phyloP scores from a whole-genome alignment of 2,329 filamentous ascomycete species.

The Colletotrichum sp. region DNA sequence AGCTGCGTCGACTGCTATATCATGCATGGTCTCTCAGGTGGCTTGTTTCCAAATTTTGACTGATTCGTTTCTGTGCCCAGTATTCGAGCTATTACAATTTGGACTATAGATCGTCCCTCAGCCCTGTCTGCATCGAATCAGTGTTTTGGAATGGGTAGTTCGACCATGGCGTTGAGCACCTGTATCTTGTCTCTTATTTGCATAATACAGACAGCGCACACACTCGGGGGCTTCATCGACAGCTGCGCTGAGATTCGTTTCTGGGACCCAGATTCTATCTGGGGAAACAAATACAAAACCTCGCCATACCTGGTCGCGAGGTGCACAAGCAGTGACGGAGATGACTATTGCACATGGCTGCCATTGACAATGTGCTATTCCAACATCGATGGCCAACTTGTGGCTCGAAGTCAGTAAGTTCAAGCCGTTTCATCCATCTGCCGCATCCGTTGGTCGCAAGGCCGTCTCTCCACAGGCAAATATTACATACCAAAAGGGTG shows the following conservation, averaged over 20 bases:
- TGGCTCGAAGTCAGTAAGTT: not conserved
- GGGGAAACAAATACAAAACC: not conserved
- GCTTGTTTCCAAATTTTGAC: not conserved
- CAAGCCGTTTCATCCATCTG: not conserved
- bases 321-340: not conserved
- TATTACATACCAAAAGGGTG: not conserved
- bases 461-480: not conserved
- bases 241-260: not conserved
- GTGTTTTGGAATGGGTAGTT: not conserved
- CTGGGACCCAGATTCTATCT: not conserved
- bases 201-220: not conserved
- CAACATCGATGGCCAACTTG: not conserved
- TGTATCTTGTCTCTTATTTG: not conserved
- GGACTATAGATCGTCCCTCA: accelerated
- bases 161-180: accelerated
- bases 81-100: not conserved
- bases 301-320: not conserved
- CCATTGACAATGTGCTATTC: not conserved
- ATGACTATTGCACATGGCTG: not conserved
- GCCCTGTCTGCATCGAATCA: not conserved
- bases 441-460: not conserved
- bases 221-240: not conserved
- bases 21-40: accelerated
- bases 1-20: not conserved
- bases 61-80: not conserved